Conservation (phyloP, 2,329 filamentous ascomycete genomes). For the Neodidymelliopsis sp. region DNA sequence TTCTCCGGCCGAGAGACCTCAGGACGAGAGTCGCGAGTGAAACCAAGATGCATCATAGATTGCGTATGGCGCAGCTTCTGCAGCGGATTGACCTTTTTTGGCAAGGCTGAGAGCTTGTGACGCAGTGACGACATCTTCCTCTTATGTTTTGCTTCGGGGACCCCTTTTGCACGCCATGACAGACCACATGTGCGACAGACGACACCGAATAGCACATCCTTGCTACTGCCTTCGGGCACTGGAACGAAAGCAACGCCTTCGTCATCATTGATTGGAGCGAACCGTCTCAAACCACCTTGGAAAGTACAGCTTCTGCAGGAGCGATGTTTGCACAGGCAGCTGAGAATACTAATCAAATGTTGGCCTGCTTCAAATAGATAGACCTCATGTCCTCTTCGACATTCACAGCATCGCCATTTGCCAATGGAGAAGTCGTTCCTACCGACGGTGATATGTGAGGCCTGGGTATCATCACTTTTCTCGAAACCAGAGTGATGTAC, state of each 20-base stretch:
- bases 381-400: slow-evolving; percentile 1
- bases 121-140: slow-evolving; percentile 14
- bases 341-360: slow-evolving; percentile 30
- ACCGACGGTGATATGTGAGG: not conserved
- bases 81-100: slow-evolving; percentile 23
- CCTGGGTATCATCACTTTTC: not conserved
- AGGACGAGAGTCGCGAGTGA: not conserved
- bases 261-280: slow-evolving; percentile 36
- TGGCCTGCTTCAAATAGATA: slow-evolving; percentile 6
- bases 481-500: not conserved
- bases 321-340: slow-evolving; percentile 35
- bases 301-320: slow-evolving; percentile 33
- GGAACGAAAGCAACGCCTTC: slow-evolving; percentile 24
- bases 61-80: slow-evolving; percentile 20
- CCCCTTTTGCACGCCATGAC: slow-evolving; percentile 28
- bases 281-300: slow-evolving; percentile 27
- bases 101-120: slow-evolving; percentile 17
- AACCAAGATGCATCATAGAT: slow-evolving; percentile 20
- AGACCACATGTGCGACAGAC: slow-evolving; percentile 35
- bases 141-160: slow-evolving; percentile 4
- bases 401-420: slow-evolving; percentile 18
- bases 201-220: slow-evolving; percentile 32
- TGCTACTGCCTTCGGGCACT: not conserved
- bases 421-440: not conserved
- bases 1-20: not conserved